These are phyloP conservation scores for Nicotiana paniculata DNA, from an alignment of 257 asterid genomes.

Conservation along the genomic window DNA sequence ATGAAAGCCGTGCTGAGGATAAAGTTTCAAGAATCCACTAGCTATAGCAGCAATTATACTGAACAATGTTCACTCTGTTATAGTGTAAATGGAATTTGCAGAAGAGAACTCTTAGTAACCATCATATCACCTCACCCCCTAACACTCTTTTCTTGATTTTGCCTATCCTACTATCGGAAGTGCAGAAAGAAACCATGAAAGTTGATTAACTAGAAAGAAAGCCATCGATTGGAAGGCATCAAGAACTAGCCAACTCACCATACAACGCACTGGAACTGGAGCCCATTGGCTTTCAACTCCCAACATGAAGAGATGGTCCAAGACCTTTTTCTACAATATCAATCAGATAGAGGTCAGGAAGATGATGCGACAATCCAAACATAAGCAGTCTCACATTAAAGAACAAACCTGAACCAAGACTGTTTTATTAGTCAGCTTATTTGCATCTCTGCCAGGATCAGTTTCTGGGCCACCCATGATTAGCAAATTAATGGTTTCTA, in stretches of 20 bases:
- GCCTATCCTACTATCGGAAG: neutral
- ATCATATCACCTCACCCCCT: neutral
- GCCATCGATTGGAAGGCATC: neutral
- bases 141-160: neutral
- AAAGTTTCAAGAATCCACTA: neutral
- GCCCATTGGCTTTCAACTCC: conserved; percentile 99
- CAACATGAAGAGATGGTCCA: conserved; percentile 82
- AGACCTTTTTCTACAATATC: conserved; percentile 62
- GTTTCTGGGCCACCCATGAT: conserved; percentile 60
- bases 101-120: neutral
- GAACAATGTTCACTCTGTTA: neutral
- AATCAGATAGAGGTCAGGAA: conserved; percentile 10
- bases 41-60: neutral
- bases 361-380: neutral
- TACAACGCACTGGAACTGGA: conserved; percentile 83
- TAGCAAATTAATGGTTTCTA: conserved; percentile 82
- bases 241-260: conserved; percentile 40
- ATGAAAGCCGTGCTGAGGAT: neutral
- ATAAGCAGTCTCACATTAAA: conserved; percentile 12
- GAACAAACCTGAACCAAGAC: conserved; percentile 79
- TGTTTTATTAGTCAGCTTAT: conserved; percentile 61
- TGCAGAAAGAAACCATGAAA: neutral
- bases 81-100: neutral
- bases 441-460: conserved; percentile 64
- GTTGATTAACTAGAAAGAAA: neutral